Conservation (phyloP, 2,329 filamentous ascomycete species). For the Scytalidium sp. region DNA sequence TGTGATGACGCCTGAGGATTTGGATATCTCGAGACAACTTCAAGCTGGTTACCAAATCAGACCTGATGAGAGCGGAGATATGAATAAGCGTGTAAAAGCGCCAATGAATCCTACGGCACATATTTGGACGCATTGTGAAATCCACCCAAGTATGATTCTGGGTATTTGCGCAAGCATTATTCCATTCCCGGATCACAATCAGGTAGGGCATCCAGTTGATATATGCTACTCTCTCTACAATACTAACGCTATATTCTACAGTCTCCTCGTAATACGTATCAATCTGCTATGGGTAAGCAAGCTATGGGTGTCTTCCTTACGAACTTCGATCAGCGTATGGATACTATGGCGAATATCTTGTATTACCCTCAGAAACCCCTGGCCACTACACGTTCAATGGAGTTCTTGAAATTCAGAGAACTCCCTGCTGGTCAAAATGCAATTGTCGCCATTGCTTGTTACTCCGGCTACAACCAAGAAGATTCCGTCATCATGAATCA, state of each 20-base stretch:
- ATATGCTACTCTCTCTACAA: constrained; percentile 28
- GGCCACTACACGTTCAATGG: constrained; percentile 95
- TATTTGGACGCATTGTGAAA: constrained; percentile 97
- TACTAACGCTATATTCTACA: constrained; percentile 33
- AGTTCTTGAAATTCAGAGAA: constrained; percentile 97
- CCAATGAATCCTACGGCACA: constrained; percentile 83
- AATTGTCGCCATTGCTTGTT: constrained; percentile 95
- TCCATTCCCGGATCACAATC: constrained; percentile 98
- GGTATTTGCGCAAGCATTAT: constrained; percentile 99
- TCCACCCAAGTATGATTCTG: constrained; percentile 98
- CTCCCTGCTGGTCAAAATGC: constrained; percentile 96
- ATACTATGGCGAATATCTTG: constrained; percentile 98
- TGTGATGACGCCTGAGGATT: constrained; percentile 94
- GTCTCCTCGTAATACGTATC: constrained; percentile 98
- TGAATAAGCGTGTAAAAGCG: constrained; percentile 84
- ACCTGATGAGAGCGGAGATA: constrained; percentile 65
- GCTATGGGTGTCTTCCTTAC: constrained; percentile 99
- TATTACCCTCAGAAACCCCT: constrained; percentile 99
- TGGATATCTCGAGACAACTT: constrained; percentile 72
- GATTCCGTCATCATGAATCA: constrained; percentile 99
- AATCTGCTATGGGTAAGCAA: constrained; percentile 99
- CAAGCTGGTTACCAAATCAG: constrained; percentile 61
- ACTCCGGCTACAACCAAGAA: constrained; percentile 99
- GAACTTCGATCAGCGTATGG: constrained; percentile 96
- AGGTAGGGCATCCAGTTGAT: constrained; percentile 45